phyloP scores from a whole-genome alignment of 148 eudicot genomes.

The Rhododendron kiyosumense region DNA sequence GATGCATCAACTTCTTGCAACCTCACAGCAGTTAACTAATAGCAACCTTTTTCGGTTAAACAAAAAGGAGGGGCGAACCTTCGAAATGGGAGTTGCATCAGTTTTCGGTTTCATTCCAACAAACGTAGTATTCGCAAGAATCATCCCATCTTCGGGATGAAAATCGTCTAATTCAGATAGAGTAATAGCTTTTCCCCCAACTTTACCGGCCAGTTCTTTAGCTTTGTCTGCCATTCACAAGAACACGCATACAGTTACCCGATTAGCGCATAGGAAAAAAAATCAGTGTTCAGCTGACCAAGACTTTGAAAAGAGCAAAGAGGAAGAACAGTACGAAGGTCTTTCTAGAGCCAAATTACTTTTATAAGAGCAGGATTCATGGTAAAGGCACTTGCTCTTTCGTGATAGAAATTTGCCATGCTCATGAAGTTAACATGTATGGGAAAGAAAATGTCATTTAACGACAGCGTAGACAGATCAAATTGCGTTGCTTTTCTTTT shows the following conservation, averaged over 20 bases:
- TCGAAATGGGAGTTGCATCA: slow-evolving; percentile 58
- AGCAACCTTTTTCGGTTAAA: neutral
- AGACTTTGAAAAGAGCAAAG: neutral
- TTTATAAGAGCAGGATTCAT: neutral
- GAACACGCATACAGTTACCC: slow-evolving; percentile 41
- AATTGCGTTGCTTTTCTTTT: neutral
- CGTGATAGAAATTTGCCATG: neutral
- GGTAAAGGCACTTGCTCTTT: neutral
- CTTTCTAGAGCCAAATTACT: neutral
- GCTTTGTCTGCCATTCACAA: slow-evolving; percentile 49
- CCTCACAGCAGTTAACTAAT: neutral
- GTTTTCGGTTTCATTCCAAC: slow-evolving; percentile 77
- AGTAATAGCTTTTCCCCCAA: slow-evolving; percentile 62
- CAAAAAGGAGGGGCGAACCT: slow-evolving; percentile 31
- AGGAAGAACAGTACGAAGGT: neutral
- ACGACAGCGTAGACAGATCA: neutral
- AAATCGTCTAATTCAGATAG: slow-evolving; percentile 46
- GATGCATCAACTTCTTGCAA: neutral
- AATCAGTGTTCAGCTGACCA: neutral
- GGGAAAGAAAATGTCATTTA: neutral
- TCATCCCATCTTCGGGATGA: slow-evolving; percentile 67
- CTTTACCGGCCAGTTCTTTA: slow-evolving; percentile 47
- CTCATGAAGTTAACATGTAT: neutral
- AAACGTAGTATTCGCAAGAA: slow-evolving; percentile 77
- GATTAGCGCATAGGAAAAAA: neutral